Percentiles rank a stretch among this genome's conserved stretches.
Evolutionary conservation across 768 basidiomycete genomes (phyloP).

Genomic region (Mycena amicta): DNA sequence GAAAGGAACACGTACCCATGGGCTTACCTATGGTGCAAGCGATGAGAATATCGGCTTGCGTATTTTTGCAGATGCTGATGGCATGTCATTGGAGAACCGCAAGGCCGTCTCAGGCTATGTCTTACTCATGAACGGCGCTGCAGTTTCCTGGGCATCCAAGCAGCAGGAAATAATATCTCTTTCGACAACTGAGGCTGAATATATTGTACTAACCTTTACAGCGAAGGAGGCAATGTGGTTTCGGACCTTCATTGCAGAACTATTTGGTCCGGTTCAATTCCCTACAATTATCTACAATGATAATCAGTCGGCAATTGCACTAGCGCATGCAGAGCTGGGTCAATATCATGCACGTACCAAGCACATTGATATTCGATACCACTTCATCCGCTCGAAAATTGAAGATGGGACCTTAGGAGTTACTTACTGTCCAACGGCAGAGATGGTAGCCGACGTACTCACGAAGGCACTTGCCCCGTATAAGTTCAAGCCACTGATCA

Average conservation of each 20-base stretch:
- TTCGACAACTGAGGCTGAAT: not conserved
- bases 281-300: conserved; percentile 11
- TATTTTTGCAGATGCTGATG: not conserved
- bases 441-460: not conserved
- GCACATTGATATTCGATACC: not conserved
- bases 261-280: conserved; percentile 5
- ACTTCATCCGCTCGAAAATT: not conserved
- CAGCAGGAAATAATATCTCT: conserved; percentile 28
- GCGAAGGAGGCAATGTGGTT: conserved; percentile 28
- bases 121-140: conserved; percentile 21
- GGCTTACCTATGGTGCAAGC: not conserved
- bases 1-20: not conserved
- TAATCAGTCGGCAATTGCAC: not conserved
- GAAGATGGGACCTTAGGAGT: not conserved
- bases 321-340: not conserved
- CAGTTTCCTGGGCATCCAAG: conserved; percentile 20
- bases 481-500: not conserved
- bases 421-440: not conserved
- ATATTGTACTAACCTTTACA: not conserved
- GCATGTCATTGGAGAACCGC: not conserved
- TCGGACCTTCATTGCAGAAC: conserved; percentile 17
- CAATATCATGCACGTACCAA: not conserved
- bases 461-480: not conserved
- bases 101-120: not conserved
- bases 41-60: not conserved